Base-by-base conservation (phyloP, 1,139 yeast species). In the Kluyveromyces sp. region DNA sequence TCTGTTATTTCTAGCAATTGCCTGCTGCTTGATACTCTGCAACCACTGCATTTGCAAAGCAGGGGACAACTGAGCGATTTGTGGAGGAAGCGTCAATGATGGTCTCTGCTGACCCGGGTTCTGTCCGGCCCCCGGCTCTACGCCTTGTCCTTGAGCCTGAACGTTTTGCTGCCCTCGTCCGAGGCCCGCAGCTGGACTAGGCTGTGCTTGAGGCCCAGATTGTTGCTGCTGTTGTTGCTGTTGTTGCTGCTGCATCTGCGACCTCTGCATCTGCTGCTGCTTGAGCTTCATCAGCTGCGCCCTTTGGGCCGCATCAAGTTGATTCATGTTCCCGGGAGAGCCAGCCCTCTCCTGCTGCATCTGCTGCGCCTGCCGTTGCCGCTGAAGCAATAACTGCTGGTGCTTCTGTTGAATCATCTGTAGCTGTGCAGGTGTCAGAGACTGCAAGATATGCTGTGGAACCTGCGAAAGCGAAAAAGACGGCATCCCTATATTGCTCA, bases 351-450 rank as follows among this genome's bases (percentile, higher is more conserved):
- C 47, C 40, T 43, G 49, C 33, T 47, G 52, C 31, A 36, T 42
- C 34, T 42, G 55, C 34, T 46, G 48, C 31, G 50, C 56, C 38
- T 49, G 52, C 30, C 37, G 40, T 36, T 47, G 50, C 25, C 61
- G 51, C 37, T 49, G 53, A 48, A 56, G 45, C 28, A 59, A 42
- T 19, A 58, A 31, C 42, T 57, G 64, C 37, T 60, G 64, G 41
- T 62, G 67, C 37, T 60, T 57, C 36, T 63, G 67, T 40, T 63
- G 64, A 12, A 64, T 59, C 55, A 63, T 57, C 43, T 65, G 68
- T 32, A 63, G 45, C 39, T 67, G 70, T 17, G 56, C 55, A 28
- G 60, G 63, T 1, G 60, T 55, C 32, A 63, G 43, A 36, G 57
- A 58, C 46, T 60, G 64, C 16, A 60, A 44, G 25, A 61, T 53